A percentile compares a stretch with the other conserved stretches of the same genome.
These are phyloP conservation scores for Claviceps sorghi DNA, from an alignment of 2,329 filamentous ascomycete genomes.

Conservation along the genomic window DNA sequence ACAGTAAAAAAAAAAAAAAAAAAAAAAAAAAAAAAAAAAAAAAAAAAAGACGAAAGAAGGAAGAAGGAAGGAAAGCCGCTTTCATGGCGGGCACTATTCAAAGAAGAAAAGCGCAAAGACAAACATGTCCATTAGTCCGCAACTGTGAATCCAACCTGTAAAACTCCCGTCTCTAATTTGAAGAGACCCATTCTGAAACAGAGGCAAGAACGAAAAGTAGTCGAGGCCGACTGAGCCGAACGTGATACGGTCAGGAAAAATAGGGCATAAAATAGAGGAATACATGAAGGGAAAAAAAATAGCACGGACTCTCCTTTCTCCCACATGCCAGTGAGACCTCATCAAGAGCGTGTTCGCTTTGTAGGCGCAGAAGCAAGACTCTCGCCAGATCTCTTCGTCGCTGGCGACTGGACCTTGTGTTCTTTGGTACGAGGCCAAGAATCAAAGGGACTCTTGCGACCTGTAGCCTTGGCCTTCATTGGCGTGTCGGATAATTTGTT, in stretches of 20 bases:
- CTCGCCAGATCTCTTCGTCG: slow-evolving; percentile 27
- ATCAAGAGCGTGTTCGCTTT: slow-evolving; percentile 23
- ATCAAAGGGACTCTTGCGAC: slow-evolving; percentile 46
- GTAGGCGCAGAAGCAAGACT: slow-evolving; percentile 15
- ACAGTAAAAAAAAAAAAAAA: neutral
- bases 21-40: neutral
- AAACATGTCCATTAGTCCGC: slow-evolving; percentile 1
- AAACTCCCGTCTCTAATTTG: slow-evolving; percentile 2
- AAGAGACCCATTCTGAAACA: neutral
- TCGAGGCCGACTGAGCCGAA: neutral
- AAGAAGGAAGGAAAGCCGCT: neutral
- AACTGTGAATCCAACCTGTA: neutral
- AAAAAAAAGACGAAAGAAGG: neutral
- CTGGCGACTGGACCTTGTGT: slow-evolving; percentile 29
- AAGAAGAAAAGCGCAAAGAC: neutral
- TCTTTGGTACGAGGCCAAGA: slow-evolving; percentile 53
- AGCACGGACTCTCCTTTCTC: neutral
- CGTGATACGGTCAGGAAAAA: slow-evolving; percentile 1
- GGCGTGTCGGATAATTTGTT: slow-evolving; percentile 35
- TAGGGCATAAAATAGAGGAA: neutral
- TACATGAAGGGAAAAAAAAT: neutral
- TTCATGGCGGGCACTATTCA: neutral
- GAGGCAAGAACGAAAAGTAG: neutral
- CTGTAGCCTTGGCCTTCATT: slow-evolving; percentile 24
- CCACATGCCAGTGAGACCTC: neutral